phyloP scores from a whole-genome alignment of 768 basidiomycete genomes.

The Phylloporus sp. region DNA sequence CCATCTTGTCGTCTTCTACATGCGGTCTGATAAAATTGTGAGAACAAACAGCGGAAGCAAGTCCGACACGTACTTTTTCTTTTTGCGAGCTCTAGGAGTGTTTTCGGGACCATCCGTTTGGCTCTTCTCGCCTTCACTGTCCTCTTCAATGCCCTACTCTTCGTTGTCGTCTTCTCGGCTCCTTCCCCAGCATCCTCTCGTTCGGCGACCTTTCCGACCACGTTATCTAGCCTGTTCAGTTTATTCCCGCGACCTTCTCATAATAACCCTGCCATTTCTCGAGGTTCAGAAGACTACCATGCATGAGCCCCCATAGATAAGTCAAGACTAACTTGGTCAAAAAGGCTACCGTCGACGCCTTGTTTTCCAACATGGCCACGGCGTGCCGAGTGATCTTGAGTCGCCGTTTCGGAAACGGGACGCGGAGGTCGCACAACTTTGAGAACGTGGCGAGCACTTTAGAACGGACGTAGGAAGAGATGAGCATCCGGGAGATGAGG shows the following conservation, averaged over 20 bases:
- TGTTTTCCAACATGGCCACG: slow-evolving; percentile 80
- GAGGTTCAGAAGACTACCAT: slow-evolving; percentile 75
- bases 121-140: slow-evolving; percentile 33
- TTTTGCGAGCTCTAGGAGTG: slow-evolving; percentile 26
- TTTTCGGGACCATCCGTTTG: slow-evolving; percentile 24
- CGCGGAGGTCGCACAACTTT: slow-evolving; percentile 68
- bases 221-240: slow-evolving; percentile 64
- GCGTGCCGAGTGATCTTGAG: slow-evolving; percentile 71
- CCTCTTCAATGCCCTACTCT: slow-evolving; percentile 28
- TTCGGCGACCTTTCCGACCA: slow-evolving; percentile 58
- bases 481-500: slow-evolving; percentile 81
- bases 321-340: slow-evolving; percentile 72
- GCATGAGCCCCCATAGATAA: slow-evolving; percentile 81
- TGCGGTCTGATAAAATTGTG: slow-evolving; percentile 10
- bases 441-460: slow-evolving; percentile 78
- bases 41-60: slow-evolving; percentile 2
- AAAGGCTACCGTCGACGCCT: slow-evolving; percentile 70
- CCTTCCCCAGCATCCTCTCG: slow-evolving; percentile 34
- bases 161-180: slow-evolving; percentile 35
- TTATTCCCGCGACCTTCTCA: slow-evolving; percentile 52
- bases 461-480: slow-evolving; percentile 84
- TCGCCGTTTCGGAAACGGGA: slow-evolving; percentile 85
- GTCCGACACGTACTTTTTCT: slow-evolving; percentile 23
- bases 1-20: slow-evolving; percentile 48
- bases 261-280: slow-evolving; percentile 74